A percentile compares a stretch with the other conserved stretches of the same genome.
Conservation (phyloP, 768 basidiomycete genomes). For the Kwoniella shandongensis region DNA sequence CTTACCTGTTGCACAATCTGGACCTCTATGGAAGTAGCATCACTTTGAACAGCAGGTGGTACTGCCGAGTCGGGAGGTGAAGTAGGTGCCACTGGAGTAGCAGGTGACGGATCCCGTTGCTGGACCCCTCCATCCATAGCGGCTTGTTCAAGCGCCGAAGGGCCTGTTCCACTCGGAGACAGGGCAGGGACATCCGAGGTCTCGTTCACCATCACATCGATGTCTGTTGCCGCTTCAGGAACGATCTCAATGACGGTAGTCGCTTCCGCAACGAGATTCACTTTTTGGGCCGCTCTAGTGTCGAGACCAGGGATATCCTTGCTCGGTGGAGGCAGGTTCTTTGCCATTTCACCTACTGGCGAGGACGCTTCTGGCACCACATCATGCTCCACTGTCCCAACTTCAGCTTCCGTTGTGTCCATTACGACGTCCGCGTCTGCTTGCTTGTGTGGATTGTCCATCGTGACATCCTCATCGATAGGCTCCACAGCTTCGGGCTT, state of each 20-base stretch:
- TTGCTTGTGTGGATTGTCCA: not conserved
- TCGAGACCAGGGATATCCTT: too few relatives aligned
- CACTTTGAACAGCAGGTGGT: not conserved
- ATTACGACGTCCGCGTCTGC: not conserved
- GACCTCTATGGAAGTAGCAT: not conserved
- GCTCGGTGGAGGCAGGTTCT: too few relatives aligned
- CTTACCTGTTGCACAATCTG: slow-evolving; percentile 1
- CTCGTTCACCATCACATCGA: too few relatives aligned
- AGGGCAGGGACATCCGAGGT: too few relatives aligned
- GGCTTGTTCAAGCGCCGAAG: not conserved
- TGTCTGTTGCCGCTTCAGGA: too few relatives aligned
- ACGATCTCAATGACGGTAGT: not conserved
- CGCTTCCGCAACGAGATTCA: not conserved
- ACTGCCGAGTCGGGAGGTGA: slow-evolving; percentile 7
- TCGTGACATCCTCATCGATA: not conserved
- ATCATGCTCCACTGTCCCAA: too few relatives aligned
- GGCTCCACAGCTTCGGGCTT: not conserved
- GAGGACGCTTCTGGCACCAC: too few relatives aligned
- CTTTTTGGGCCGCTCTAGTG: too few relatives aligned
- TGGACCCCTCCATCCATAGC: not conserved
- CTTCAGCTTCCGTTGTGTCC: too few relatives aligned
- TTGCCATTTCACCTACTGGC: too few relatives aligned
- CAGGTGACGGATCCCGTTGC: not conserved
- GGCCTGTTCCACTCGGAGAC: too few relatives aligned
- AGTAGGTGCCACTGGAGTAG: slow-evolving; percentile 1